Evolutionary conservation across 2,329 filamentous ascomycete genomes (phyloP).

Genomic region (Cryphonectria parasitica): DNA sequence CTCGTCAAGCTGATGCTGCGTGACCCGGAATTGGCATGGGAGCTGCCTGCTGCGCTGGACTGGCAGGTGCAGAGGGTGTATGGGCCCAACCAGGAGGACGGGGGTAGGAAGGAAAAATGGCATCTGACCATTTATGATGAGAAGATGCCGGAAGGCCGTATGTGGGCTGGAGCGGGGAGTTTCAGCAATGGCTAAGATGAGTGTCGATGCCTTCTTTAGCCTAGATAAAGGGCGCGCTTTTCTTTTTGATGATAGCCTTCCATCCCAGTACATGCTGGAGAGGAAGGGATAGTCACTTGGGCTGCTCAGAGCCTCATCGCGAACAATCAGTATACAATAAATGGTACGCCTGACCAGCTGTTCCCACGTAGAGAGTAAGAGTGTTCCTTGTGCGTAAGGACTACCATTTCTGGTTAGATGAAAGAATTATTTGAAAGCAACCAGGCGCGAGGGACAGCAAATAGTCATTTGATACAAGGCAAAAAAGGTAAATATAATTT

Average conservation of each 20-base stretch:
- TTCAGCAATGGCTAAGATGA: not conserved
- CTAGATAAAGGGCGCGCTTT: not conserved
- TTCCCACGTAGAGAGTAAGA: not conserved
- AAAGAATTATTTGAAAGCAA: no score
- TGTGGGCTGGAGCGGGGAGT: not conserved
- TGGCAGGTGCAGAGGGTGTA: not conserved
- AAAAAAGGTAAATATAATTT: no score
- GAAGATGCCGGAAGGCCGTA: not conserved
- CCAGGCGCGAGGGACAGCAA: no score
- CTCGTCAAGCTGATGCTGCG: conserved; percentile 1
- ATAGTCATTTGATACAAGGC: no score
- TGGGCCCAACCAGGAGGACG: not conserved
- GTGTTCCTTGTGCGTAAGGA: no score
- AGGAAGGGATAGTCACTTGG: not conserved
- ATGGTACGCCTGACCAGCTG: not conserved
- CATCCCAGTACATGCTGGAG: not conserved
- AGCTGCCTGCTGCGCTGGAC: not conserved
- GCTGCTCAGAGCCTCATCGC: not conserved
- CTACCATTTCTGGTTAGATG: not conserved
- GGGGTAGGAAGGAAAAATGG: not conserved
- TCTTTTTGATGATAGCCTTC: not conserved
- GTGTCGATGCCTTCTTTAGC: not conserved
- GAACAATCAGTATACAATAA: not conserved
- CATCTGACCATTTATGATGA: conserved; percentile 1
- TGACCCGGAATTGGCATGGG: not conserved